Base-by-base conservation (phyloP, 2,329 filamentous ascomycete genomes). In the Apiospora pterosperma region DNA sequence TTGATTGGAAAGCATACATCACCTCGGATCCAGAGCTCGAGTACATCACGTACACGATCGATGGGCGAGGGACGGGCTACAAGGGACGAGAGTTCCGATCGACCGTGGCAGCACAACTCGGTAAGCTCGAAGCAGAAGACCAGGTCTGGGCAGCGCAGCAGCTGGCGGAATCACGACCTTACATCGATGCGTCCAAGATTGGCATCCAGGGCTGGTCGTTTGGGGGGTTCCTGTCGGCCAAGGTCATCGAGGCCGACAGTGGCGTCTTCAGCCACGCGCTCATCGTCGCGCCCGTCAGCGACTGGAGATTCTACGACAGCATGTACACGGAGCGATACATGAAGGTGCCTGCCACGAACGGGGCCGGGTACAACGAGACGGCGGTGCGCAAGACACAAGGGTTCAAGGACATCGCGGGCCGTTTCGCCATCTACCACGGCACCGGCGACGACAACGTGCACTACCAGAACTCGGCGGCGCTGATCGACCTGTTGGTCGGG, bases 241-340 rank as follows among this genome's bases (percentile, higher is more conserved):
- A 92, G 77, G 88, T 90, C 0, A 78, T 92, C 8, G 89, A 92
- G 71, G 79, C 81, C 0, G 79, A 87, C 73, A 85, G 84, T 21
- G 85, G 84, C 1, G 83, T 84, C 19, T 90, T 92, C 74, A 84
- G 85, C 0, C 82, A 88, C 8, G 89, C 83, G 0, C 75, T 91
- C 11, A 87, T 89, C 69, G 88, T 87, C 0, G 89, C 89, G 0
- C 89, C 89, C 0, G 88, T 91, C 0, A 82, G 81, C 2, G 89
- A 92, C 76, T 91, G 88, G 87, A 83, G 88, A 1, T 87, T 91
- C 77, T 92, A 92, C 75, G 88, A 92, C 74, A 85, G 82, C 63
- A 85, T 91, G 80, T 92, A 91, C 74, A 90, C 89, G 0, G 89
- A 92, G 75, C 84, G 89, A 12, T 92, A 90, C 77, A 91, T 92